Evolutionary conservation across 768 basidiomycete species (phyloP).

Genomic region (Trametes cingulata): DNA sequence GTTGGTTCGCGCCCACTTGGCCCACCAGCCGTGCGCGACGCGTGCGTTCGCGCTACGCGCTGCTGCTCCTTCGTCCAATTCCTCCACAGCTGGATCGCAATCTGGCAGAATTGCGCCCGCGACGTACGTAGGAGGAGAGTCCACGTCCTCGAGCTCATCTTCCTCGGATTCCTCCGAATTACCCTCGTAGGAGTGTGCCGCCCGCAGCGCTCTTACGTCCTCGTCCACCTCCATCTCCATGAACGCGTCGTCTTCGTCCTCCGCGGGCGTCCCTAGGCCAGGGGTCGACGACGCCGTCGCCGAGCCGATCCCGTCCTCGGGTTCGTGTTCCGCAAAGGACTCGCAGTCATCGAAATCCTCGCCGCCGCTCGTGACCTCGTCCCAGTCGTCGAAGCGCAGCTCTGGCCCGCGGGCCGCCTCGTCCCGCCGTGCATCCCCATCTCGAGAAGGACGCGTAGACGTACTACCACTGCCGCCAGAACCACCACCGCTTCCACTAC

Average conservation of each 20-base stretch:
- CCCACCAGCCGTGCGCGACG: conserved; percentile 53
- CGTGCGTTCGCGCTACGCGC: conserved; percentile 34
- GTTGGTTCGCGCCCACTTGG: conserved; percentile 45
- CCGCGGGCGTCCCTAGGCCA: conserved; percentile 33
- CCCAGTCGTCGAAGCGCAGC: conserved; percentile 46
- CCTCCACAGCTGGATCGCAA: background rate
- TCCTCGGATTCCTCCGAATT: conserved; percentile 21
- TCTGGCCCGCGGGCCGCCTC: conserved; percentile 38
- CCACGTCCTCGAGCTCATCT: background rate
- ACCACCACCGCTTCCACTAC: background rate
- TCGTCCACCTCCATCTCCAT: background rate
- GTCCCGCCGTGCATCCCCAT: background rate
- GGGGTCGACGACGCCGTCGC: conserved; percentile 35
- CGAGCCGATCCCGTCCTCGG: conserved; percentile 18
- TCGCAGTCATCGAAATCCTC: conserved; percentile 44
- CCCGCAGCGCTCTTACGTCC: background rate
- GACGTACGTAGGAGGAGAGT: too few relatives aligned
- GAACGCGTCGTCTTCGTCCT: conserved; percentile 31
- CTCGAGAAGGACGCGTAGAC: background rate
- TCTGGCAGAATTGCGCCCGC: background rate
- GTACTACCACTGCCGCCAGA: too few relatives aligned
- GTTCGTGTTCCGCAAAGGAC: conserved; percentile 27
- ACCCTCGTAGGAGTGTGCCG: background rate
- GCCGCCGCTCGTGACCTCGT: conserved; percentile 47
- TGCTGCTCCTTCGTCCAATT: conserved; percentile 15